Evolutionary conservation across 805 yeast species (phyloP).

Genomic region (Priceomyces melissophilus): DNA sequence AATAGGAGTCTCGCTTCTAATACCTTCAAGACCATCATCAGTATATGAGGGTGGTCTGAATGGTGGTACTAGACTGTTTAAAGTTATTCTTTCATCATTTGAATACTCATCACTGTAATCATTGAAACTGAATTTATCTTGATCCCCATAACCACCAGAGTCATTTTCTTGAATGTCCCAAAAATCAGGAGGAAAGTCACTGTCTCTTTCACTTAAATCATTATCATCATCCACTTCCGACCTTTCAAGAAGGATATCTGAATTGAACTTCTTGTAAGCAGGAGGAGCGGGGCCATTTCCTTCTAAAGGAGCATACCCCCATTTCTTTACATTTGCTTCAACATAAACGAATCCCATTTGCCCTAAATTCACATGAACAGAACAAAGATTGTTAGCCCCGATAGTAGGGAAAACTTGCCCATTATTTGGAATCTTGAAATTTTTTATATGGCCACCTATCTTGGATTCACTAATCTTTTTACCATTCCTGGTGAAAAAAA

Average conservation of each 20-base stretch:
- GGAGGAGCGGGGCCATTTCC: slow-evolving; percentile 95
- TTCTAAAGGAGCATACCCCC: slow-evolving; percentile 92
- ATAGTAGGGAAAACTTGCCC: slow-evolving; percentile 77
- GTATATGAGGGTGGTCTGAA: slow-evolving; percentile 38
- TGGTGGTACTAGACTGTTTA: slow-evolving; percentile 35
- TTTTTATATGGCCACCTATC: slow-evolving; percentile 73
- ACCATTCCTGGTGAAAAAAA: slow-evolving; percentile 93
- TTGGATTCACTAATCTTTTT: slow-evolving; percentile 79
- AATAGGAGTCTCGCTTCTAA: no score
- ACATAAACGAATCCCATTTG: slow-evolving; percentile 86
- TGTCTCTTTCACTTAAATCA: slow-evolving; percentile 41
- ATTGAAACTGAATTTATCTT: slow-evolving; percentile 34
- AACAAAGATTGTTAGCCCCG: slow-evolving; percentile 80
- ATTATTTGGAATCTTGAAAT: slow-evolving; percentile 51
- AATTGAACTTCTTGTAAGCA: slow-evolving; percentile 74
- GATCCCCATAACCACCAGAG: slow-evolving; percentile 11
- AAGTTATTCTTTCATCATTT: slow-evolving; percentile 39
- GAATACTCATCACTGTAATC: slow-evolving; percentile 39
- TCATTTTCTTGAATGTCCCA: slow-evolving; percentile 36
- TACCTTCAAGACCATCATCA: slow-evolving; percentile 7
- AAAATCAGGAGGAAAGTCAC: slow-evolving; percentile 57
- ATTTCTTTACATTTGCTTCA: slow-evolving; percentile 89
- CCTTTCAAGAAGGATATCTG: slow-evolving; percentile 73
- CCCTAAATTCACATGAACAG: slow-evolving; percentile 86
- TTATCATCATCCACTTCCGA: slow-evolving; percentile 51